Percentiles rank a stretch among this genome's conserved stretches.
Conservation (phyloP, 164 flowering plant genomes). For the Santalum album region DNA sequence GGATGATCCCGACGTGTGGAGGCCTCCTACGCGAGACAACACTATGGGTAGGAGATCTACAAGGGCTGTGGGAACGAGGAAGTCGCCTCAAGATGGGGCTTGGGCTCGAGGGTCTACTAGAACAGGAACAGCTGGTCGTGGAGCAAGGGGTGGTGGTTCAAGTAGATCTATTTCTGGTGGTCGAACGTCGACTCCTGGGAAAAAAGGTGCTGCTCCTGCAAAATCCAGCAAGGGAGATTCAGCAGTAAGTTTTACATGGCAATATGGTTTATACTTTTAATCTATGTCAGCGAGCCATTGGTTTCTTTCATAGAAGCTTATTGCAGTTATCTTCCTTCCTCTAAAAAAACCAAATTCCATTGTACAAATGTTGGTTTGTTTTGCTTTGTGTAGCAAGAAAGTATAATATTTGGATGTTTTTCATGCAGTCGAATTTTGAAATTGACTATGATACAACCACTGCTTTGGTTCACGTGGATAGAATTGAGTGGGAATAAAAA, state of each 20-base stretch:
- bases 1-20: slow-evolving; percentile 99
- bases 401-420: too few species aligned
- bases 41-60: slow-evolving; percentile 50
- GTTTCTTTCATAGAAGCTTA: too few species aligned
- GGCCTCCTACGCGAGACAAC: slow-evolving; percentile 83
- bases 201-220: slow-evolving; percentile 47
- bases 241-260: slow-evolving; percentile 32
- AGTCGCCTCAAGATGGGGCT: slow-evolving; percentile 75
- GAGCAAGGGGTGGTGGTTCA: slow-evolving; percentile 58
- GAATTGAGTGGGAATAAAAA: too few species aligned
- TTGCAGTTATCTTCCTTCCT: too few species aligned
- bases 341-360: too few species aligned
- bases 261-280: background rate
- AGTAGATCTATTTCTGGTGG: slow-evolving; percentile 49
- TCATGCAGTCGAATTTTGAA: too few species aligned
- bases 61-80: slow-evolving; percentile 57
- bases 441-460: too few species aligned
- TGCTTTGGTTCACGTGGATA: too few species aligned
- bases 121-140: slow-evolving; percentile 57
- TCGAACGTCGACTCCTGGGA: slow-evolving; percentile 67
- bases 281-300: too few species aligned
- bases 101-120: slow-evolving; percentile 76
- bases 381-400: too few species aligned
- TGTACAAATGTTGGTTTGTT: too few species aligned
- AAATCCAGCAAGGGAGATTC: slow-evolving; percentile 68